phyloP scores from a whole-genome alignment of 352 stramenopile species.

The Thraustochytrium sp. region DNA sequence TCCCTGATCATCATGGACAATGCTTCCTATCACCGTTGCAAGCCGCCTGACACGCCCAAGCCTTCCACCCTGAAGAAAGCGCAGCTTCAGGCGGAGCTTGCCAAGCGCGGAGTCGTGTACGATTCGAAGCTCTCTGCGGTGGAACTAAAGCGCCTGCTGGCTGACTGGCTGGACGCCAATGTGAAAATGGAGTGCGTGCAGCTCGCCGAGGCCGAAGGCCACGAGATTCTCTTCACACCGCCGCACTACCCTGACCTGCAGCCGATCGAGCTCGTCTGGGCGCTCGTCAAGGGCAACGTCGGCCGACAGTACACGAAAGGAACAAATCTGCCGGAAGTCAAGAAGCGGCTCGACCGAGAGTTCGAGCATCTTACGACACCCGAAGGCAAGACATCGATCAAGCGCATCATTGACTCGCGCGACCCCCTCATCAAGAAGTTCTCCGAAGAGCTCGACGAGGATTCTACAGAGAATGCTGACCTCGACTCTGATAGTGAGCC shows the following conservation, averaged over 20 bases:
- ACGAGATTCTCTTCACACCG: slow-evolving; percentile 44
- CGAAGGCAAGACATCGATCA: slow-evolving; percentile 31
- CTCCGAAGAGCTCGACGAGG: neutral
- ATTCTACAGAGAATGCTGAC: neutral
- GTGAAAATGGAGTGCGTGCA: slow-evolving; percentile 20
- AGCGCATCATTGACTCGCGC: neutral
- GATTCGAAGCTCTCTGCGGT: neutral
- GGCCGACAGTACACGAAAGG: slow-evolving; percentile 34
- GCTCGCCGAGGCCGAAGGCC: neutral
- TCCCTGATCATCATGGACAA: slow-evolving; percentile 48
- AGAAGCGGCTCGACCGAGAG: slow-evolving; percentile 3
- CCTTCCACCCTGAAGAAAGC: neutral
- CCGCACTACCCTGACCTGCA: slow-evolving; percentile 49
- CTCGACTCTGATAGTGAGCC: neutral
- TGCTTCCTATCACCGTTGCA: slow-evolving; percentile 41
- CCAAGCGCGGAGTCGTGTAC: neutral
- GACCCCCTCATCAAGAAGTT: neutral
- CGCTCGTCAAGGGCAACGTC: slow-evolving; percentile 45
- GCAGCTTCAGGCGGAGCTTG: neutral
- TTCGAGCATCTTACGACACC: slow-evolving; percentile 49
- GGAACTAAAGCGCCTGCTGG: slow-evolving; percentile 30
- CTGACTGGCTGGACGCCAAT: neutral
- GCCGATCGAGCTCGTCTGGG: slow-evolving; percentile 47
- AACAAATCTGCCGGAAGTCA: slow-evolving; percentile 42
- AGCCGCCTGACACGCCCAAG: slow-evolving; percentile 2